These are phyloP conservation scores for Fraxinus nigra DNA, from an alignment of 305 asterid genomes.

Conservation along the genomic window DNA sequence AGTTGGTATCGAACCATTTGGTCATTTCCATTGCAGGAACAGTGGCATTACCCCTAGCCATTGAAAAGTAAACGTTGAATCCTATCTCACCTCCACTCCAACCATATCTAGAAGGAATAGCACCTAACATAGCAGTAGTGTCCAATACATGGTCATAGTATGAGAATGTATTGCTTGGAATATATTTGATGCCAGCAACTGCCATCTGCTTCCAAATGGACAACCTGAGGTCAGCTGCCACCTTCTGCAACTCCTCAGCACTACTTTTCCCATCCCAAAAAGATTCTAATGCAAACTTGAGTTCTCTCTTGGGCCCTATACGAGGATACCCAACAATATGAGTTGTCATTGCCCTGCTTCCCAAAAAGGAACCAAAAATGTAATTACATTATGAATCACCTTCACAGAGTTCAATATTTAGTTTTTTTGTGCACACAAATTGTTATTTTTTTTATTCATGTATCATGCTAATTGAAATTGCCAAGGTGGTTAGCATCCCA, in stretches of 20 bases:
- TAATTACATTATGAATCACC: not conserved
- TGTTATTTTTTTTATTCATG: not conserved
- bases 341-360: constrained; percentile 49
- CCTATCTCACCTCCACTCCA: constrained; percentile 61
- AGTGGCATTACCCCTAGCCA: constrained; percentile 62
- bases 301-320: constrained; percentile 58
- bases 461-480: not conserved
- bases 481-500: not conserved
- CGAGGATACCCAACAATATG: constrained; percentile 60
- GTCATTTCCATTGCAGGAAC: constrained; percentile 75
- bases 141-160: constrained; percentile 58
- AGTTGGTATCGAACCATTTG: constrained; percentile 67
- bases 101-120: constrained; percentile 61
- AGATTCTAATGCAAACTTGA: constrained; percentile 57
- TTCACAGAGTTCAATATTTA: not conserved
- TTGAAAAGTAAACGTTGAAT: constrained; percentile 47
- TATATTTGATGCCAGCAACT: constrained; percentile 52
- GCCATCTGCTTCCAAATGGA: constrained; percentile 62
- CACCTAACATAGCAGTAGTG: constrained; percentile 59
- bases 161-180: constrained; percentile 61
- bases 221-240: constrained; percentile 42
- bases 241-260: constrained; percentile 49
- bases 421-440: not conserved
- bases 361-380: constrained; percentile 9
- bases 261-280: constrained; percentile 60